Conservation (phyloP, 768 basidiomycete genomes). For the Krasilnikovozyma curviuscula region DNA sequence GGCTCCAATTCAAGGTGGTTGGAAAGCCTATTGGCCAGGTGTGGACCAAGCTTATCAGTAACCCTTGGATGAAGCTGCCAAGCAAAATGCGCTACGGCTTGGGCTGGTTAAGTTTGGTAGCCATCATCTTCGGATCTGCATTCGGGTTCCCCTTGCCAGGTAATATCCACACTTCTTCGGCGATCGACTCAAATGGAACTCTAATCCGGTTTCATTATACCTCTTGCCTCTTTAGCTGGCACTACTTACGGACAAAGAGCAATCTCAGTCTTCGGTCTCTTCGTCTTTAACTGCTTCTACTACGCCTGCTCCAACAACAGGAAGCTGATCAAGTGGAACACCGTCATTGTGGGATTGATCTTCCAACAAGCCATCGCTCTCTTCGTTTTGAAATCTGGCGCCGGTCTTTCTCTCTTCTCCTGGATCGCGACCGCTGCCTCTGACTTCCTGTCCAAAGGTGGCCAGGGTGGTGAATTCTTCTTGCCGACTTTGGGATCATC, state of each 20-base stretch:
- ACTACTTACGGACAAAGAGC: slow-evolving; percentile 59
- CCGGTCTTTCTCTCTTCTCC: slow-evolving; percentile 64
- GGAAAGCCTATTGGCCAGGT: slow-evolving; percentile 50
- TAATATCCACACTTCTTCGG: background rate
- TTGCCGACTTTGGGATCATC: background rate
- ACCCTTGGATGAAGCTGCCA: slow-evolving; percentile 46
- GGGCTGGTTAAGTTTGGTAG: slow-evolving; percentile 61
- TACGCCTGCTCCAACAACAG: slow-evolving; percentile 47
- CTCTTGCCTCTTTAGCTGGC: slow-evolving; percentile 26
- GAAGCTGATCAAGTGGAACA: slow-evolving; percentile 55
- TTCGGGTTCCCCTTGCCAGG: slow-evolving; percentile 45
- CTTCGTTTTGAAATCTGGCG: slow-evolving; percentile 67
- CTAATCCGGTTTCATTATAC: too few species aligned
- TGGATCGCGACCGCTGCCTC: slow-evolving; percentile 42
- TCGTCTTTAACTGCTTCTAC: slow-evolving; percentile 60
- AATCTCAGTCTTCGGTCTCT: slow-evolving; percentile 59
- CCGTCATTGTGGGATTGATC: slow-evolving; percentile 71
- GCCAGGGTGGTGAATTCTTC: slow-evolving; percentile 61
- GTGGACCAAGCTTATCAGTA: slow-evolving; percentile 46
- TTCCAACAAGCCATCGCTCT: slow-evolving; percentile 68
- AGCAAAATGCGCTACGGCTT: slow-evolving; percentile 38
- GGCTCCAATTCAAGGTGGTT: slow-evolving; percentile 58
- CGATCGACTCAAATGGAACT: too few species aligned
- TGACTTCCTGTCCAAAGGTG: slow-evolving; percentile 54
- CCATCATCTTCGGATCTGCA: slow-evolving; percentile 62